Conservation (phyloP, 257 asterid species). For the Striga asiatica region DNA sequence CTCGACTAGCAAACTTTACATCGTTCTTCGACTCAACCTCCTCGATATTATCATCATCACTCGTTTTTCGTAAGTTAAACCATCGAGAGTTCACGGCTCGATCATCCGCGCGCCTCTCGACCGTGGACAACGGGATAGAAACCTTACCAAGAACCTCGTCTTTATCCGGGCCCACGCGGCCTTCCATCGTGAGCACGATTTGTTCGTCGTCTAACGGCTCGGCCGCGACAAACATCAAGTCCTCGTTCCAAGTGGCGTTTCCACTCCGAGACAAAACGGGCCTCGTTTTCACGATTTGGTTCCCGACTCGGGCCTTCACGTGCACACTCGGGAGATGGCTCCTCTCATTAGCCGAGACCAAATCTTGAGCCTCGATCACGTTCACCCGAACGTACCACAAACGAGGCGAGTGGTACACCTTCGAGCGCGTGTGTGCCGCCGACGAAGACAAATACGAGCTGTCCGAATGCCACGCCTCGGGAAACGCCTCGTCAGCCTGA, state of each 20-base stretch:
- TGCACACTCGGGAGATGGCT: conserved; percentile 45
- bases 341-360: conserved; percentile 44
- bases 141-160: conserved; percentile 60
- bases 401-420: conserved; percentile 80
- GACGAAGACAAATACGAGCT: conserved; percentile 34
- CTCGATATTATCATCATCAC: conserved; percentile 35
- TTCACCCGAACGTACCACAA: conserved; percentile 77
- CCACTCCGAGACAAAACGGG: conserved; percentile 39
- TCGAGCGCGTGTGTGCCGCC: conserved; percentile 54
- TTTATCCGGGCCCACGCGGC: conserved; percentile 53
- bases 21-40: conserved; percentile 56
- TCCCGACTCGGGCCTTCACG: conserved; percentile 71
- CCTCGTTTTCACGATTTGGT: conserved; percentile 57
- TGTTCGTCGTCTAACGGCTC: conserved; percentile 91
- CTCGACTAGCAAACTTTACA: conserved; percentile 51
- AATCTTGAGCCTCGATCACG: conserved; percentile 84
- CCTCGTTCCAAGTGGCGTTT: conserved; percentile 74
- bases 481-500: conserved; percentile 94
- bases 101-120: conserved; percentile 60
- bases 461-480: conserved; percentile 93
- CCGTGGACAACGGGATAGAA: conserved; percentile 47
- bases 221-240: conserved; percentile 81
- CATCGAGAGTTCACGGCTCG: conserved; percentile 55
- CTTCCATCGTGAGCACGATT: conserved; percentile 61
- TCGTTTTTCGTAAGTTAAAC: conserved; percentile 49